These are phyloP conservation scores for Physcomitrellopsis africana DNA, from an alignment of 225 moss, liverwort and hornwort species.

Conservation along the genomic window DNA sequence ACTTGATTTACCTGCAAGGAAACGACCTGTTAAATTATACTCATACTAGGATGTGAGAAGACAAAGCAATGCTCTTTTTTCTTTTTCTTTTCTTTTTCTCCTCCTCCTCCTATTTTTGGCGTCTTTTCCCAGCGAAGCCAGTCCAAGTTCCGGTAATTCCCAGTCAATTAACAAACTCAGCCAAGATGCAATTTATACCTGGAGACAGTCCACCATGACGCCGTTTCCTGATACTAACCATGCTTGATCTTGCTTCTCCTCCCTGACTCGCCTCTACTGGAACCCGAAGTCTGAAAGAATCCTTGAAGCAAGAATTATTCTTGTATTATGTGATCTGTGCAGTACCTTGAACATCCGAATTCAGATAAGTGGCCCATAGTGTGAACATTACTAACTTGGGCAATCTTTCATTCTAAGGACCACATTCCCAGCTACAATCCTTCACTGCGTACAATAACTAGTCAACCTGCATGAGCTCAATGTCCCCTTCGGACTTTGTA, in stretches of 20 bases:
- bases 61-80: background rate
- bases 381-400: background rate
- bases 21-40: background rate
- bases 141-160: no score
- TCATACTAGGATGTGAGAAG: background rate
- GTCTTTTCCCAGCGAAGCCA: no score
- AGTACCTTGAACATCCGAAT: background rate
- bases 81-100: no score
- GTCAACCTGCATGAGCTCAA: no score
- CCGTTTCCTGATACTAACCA: conserved; percentile 70
- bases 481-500: background rate
- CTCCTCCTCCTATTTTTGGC: no score
- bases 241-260: conserved; percentile 28
- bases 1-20: conserved; percentile 38
- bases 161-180: background rate
- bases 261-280: background rate
- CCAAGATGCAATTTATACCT: conserved; percentile 28
- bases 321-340: conserved; percentile 18
- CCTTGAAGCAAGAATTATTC: background rate
- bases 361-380: background rate
- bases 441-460: no score
- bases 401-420: background rate
- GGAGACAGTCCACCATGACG: conserved; percentile 50
- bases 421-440: no score
- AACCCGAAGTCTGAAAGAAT: background rate